A percentile compares a stretch with the other conserved stretches of the same genome.
phyloP scores from a whole-genome alignment of 2,329 filamentous ascomycete species.

The Neopestalotiopsis sp. region DNA sequence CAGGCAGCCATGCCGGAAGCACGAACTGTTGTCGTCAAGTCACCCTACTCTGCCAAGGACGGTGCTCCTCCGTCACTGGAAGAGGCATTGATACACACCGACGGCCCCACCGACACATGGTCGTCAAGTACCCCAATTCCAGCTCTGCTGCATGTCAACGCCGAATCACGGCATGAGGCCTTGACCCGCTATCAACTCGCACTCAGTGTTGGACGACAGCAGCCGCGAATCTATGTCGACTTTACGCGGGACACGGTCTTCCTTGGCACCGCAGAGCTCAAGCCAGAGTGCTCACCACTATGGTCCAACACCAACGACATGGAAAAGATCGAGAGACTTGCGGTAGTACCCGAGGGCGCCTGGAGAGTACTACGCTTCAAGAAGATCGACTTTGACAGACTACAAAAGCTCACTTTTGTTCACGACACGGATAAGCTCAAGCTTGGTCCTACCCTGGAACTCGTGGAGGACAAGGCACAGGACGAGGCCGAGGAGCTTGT shows the following conservation, averaged over 20 bases:
- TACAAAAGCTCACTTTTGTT: constrained; percentile 38
- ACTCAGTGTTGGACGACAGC: constrained; percentile 28
- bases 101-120: constrained; percentile 31
- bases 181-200: constrained; percentile 36
- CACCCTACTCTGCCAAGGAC: constrained; percentile 25
- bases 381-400: constrained; percentile 29
- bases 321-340: constrained; percentile 30
- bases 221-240: constrained; percentile 36
- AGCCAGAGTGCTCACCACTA: constrained; percentile 31
- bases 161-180: constrained; percentile 37
- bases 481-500: constrained; percentile 27
- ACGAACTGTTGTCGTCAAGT: constrained; percentile 34
- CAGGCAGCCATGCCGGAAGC: constrained; percentile 35
- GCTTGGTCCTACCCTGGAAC: constrained; percentile 28
- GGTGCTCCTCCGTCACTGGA: constrained; percentile 30
- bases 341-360: constrained; percentile 37
- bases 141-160: constrained; percentile 37
- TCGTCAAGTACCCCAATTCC: constrained; percentile 35
- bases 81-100: constrained; percentile 25
- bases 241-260: constrained; percentile 37
- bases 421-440: constrained; percentile 32
- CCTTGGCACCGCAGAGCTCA: constrained; percentile 34
- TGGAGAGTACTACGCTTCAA: constrained; percentile 36
- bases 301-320: constrained; percentile 34
- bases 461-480: constrained; percentile 32